Percentiles rank a stretch among this genome's conserved stretches.
Conservation (phyloP, 2,329 filamentous ascomycete genomes). For the Microdochium trichocladiopsis region DNA sequence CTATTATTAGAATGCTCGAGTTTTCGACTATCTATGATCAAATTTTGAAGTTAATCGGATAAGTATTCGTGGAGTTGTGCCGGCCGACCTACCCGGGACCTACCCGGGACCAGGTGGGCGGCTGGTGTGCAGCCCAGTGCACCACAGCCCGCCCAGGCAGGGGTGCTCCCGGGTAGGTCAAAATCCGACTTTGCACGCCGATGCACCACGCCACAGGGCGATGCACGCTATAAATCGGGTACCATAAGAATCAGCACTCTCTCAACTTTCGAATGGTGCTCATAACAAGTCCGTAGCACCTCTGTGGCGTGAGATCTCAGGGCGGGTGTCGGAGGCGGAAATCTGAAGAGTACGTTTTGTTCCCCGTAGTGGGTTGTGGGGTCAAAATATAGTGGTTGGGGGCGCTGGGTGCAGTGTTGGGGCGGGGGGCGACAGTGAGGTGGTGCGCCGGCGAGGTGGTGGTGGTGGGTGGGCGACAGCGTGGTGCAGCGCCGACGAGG, state of each 20-base stretch:
- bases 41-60: too few species aligned
- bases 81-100: not conserved
- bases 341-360: not conserved
- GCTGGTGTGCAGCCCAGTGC: not conserved
- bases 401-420: not conserved
- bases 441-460: not conserved
- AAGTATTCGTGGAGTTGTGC: too few species aligned
- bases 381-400: not conserved
- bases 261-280: not conserved
- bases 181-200: not conserved
- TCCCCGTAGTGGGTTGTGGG: not conserved
- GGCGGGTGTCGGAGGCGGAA: not conserved
- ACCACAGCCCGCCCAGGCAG: not conserved
- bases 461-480: not conserved
- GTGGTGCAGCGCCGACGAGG: not conserved
- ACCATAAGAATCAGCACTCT: not conserved
- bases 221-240: not conserved
- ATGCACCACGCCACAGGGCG: not conserved
- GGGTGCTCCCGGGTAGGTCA: not conserved
- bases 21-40: too few species aligned
- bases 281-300: not conserved
- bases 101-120: not conserved
- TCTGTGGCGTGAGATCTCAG: not conserved
- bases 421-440: not conserved
- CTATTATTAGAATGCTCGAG: too few species aligned